Percentiles rank a stretch among this genome's conserved stretches.
Evolutionary conservation across 1,139 yeast genomes (phyloP).

Genomic region (Kodamaea alishanica): DNA sequence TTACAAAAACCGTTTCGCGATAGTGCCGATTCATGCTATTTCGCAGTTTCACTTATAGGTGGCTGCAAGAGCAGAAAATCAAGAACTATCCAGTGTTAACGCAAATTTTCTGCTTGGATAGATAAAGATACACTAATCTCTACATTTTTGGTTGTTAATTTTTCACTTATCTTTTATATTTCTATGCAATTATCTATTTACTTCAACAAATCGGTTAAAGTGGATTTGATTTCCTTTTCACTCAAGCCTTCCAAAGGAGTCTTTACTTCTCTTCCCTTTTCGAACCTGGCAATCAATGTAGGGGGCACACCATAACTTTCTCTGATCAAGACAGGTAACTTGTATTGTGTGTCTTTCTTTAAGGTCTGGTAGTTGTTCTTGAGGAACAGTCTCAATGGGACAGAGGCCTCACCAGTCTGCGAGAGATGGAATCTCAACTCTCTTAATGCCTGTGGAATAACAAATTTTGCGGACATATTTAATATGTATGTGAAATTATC

Average conservation of each 20-base stretch:
- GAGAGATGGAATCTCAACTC: slow-evolving; percentile 79
- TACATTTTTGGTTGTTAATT: too few species aligned
- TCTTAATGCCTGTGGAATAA: slow-evolving; percentile 61
- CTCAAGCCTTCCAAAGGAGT: slow-evolving; percentile 45
- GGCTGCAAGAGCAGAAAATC: too few species aligned
- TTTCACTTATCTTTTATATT: too few species aligned
- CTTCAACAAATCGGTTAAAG: slow-evolving; percentile 39
- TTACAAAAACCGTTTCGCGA: too few species aligned
- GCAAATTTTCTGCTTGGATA: neutral
- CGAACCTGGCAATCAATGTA: slow-evolving; percentile 67
- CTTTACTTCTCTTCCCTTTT: slow-evolving; percentile 43
- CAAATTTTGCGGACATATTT: slow-evolving; percentile 50
- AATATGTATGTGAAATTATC: neutral
- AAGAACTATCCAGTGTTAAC: too few species aligned
- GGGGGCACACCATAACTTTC: slow-evolving; percentile 75
- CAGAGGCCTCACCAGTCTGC: slow-evolving; percentile 69
- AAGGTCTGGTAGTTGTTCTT: slow-evolving; percentile 57
- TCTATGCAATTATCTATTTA: slow-evolving; percentile 1
- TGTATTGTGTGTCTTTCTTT: slow-evolving; percentile 43
- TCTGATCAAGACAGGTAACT: slow-evolving; percentile 68
- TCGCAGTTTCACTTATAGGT: too few species aligned
- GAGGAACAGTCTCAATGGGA: slow-evolving; percentile 61
- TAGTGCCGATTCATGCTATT: too few species aligned
- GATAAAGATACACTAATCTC: neutral
- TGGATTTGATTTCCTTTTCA: slow-evolving; percentile 36